Conservation (phyloP, 805 yeast genomes). For the Nakazawaea laoshanensis region DNA sequence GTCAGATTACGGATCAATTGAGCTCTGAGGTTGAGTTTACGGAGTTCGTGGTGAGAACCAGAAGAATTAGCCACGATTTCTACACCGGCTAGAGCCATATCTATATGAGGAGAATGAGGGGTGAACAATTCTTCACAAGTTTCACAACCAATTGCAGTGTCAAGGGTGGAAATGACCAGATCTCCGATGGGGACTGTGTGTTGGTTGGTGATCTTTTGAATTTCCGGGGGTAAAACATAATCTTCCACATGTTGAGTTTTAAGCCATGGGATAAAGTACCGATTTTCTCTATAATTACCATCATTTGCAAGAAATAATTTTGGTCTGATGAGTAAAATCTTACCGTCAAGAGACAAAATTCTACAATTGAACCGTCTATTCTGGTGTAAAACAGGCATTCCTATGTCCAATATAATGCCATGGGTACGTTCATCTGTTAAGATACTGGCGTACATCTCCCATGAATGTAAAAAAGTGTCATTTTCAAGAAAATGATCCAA, state of each 20-base stretch:
- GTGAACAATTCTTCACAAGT: conserved; percentile 98
- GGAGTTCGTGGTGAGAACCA: conserved; percentile 95
- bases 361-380: conserved; percentile 90
- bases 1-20: conserved; percentile 87
- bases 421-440: conserved; percentile 56
- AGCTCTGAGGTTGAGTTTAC: conserved; percentile 82
- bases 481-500: conserved; percentile 89
- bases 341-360: conserved; percentile 68
- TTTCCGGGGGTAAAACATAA: conserved; percentile 60
- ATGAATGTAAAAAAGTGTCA: conserved; percentile 81
- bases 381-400: conserved; percentile 89
- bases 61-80: conserved; percentile 93
- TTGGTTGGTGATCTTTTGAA: conserved; percentile 63
- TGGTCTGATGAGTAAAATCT: conserved; percentile 82
- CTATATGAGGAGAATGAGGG: conserved; percentile 91
- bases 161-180: conserved; percentile 75
- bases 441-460: conserved; percentile 89
- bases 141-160: conserved; percentile 92
- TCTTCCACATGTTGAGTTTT: conserved; percentile 69
- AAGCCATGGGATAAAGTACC: conserved; percentile 94
- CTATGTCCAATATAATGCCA: conserved; percentile 81
- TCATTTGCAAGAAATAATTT: conserved; percentile 92
- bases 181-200: conserved; percentile 76
- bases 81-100: conserved; percentile 91
- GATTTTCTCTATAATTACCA: conserved; percentile 97